A percentile compares a stretch with the other conserved stretches of the same genome.
phyloP scores from a whole-genome alignment of 805 yeast genomes.

The Jamesozyma spencerorum region DNA sequence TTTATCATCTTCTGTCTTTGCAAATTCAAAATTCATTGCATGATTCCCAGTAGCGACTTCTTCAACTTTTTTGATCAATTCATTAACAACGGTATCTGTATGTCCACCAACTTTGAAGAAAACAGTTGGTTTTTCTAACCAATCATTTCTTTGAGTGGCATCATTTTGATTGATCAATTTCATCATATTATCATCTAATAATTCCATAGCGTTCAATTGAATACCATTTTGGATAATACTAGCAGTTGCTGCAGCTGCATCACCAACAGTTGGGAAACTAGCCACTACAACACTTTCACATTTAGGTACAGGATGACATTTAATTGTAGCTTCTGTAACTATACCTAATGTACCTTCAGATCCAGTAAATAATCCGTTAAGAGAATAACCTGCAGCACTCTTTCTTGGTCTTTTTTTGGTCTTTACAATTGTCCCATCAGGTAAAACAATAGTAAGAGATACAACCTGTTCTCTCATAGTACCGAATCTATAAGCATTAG shows the following conservation, averaged over 20 bases:
- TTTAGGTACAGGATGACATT: slow-evolving; percentile 55
- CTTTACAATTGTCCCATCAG: slow-evolving; percentile 71
- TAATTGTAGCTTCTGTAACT: slow-evolving; percentile 68
- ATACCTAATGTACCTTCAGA: slow-evolving; percentile 75
- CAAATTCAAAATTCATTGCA: slow-evolving; percentile 53
- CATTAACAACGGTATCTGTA: slow-evolving; percentile 34
- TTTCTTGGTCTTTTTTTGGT: slow-evolving; percentile 71
- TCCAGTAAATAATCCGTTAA: slow-evolving; percentile 68
- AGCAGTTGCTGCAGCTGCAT: slow-evolving; percentile 64
- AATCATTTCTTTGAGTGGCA: slow-evolving; percentile 38
- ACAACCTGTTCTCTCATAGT: slow-evolving; percentile 70
- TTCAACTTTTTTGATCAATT: slow-evolving; percentile 38
- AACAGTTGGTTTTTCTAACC: slow-evolving; percentile 53
- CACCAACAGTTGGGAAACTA: slow-evolving; percentile 54
- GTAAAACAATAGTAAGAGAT: slow-evolving; percentile 61
- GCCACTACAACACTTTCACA: slow-evolving; percentile 61
- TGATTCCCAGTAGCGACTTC: slow-evolving; percentile 45
- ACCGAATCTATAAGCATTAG: slow-evolving; percentile 71
- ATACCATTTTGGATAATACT: slow-evolving; percentile 54
- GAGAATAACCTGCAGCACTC: slow-evolving; percentile 70
- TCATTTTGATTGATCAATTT: slow-evolving; percentile 50
- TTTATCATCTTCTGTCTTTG: slow-evolving; percentile 52
- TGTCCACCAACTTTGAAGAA: slow-evolving; percentile 57
- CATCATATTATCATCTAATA: slow-evolving; percentile 68
- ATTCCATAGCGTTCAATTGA: slow-evolving; percentile 64